phyloP scores from a whole-genome alignment of 305 asterid genomes.

The Plantago lanceolata region DNA sequence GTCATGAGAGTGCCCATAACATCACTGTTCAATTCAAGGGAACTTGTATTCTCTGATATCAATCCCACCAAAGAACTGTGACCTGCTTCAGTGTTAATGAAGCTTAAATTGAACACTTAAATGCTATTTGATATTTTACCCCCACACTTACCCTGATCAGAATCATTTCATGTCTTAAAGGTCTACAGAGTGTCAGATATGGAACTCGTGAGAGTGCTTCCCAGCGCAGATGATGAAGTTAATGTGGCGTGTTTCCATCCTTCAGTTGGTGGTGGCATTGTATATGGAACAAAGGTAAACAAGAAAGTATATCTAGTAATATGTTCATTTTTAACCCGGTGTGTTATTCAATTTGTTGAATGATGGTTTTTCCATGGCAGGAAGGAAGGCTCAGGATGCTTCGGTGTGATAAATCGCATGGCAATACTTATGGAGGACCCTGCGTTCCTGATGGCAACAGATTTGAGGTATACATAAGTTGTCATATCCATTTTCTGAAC shows the following conservation, averaged over 20 bases:
- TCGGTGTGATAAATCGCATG: constrained; percentile 52
- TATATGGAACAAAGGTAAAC: constrained; percentile 90
- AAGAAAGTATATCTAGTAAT: not conserved
- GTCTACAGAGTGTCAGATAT: constrained; percentile 84
- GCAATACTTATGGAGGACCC: constrained; percentile 41
- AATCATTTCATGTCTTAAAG: constrained; percentile 32
- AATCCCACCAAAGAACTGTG: not conserved
- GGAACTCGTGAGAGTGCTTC: constrained; percentile 95
- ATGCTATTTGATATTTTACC: not conserved
- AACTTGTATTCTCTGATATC: not conserved
- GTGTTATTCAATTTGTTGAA: constrained; percentile 7
- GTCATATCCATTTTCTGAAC: not conserved
- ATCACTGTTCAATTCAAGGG: not conserved
- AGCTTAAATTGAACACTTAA: not conserved
- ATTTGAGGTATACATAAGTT: constrained; percentile 58
- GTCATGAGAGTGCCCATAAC: not conserved
- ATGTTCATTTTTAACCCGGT: not conserved
- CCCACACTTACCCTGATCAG: constrained; percentile 10
- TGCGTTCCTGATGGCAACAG: constrained; percentile 54
- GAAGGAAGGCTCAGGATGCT: constrained; percentile 92
- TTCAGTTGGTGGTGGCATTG: constrained; percentile 87
- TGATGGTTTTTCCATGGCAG: constrained; percentile 33
- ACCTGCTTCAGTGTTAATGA: not conserved
- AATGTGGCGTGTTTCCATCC: constrained; percentile 98
- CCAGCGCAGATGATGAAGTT: constrained; percentile 98